Conservation (phyloP, 2,329 filamentous ascomycete species). For the Grosmannia serpens region DNA sequence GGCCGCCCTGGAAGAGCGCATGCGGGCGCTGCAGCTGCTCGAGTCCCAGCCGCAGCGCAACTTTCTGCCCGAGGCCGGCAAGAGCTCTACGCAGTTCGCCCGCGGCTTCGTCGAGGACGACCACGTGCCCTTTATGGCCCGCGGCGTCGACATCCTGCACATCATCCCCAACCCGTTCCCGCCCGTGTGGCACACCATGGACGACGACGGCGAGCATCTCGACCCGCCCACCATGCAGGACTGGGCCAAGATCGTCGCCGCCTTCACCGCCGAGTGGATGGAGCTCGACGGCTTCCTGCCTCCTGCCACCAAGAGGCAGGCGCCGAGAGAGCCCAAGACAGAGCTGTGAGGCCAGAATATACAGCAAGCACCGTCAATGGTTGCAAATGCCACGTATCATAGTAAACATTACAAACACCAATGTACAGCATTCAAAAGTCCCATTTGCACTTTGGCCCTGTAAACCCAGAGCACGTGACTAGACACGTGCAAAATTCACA, state of each 20-base stretch:
- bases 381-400: too few relatives aligned
- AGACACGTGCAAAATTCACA: constrained; percentile 2
- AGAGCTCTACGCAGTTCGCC: constrained; percentile 35
- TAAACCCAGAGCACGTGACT: constrained; percentile 1
- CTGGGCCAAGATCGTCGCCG: constrained; percentile 75
- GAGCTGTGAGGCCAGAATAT: constrained; percentile 11
- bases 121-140: constrained; percentile 77
- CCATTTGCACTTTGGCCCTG: too few relatives aligned
- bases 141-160: constrained; percentile 82
- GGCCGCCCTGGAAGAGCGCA: constrained; percentile 50
- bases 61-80: constrained; percentile 58
- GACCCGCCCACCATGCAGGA: constrained; percentile 72
- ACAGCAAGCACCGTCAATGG: too few relatives aligned
- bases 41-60: constrained; percentile 27
- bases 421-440: too few relatives aligned
- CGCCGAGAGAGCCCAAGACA: constrained; percentile 5
- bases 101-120: constrained; percentile 62
- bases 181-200: constrained; percentile 70
- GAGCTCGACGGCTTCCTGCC: constrained; percentile 41
- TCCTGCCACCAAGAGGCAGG: not conserved
- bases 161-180: constrained; percentile 81
- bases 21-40: constrained; percentile 46
- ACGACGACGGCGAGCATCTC: constrained; percentile 75
- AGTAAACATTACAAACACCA: too few relatives aligned
- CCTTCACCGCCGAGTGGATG: constrained; percentile 86